Evolutionary conservation across 805 yeast genomes (phyloP), one percentile per base, ranked within the genome.

Genomic region (Metschnikowia baotianmanensis): DNA sequence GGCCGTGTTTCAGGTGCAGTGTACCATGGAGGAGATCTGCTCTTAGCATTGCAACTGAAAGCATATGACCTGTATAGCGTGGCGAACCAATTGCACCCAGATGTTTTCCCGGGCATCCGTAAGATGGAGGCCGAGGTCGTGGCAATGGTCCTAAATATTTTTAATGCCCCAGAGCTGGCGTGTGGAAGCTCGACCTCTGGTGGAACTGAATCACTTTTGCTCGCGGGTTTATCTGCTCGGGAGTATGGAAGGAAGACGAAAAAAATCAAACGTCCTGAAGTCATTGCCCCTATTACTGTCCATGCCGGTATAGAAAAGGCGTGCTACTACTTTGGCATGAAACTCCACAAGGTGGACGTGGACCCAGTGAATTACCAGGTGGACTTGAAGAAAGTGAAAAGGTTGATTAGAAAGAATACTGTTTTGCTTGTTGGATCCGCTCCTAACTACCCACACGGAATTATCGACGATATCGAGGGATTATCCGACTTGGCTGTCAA

Each of bases 281-380:
- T 93, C 45, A 73, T 91, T 46, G 91, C 95, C 5, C 98, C 99
- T 0, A 71, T 69, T 11, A 85, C 97, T 0, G 82, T 90, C 1
- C 99, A 91, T 63, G 99, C 99, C 3, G 99, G 96, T 3, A 82
- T 91, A 45, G 90, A 86, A 57, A 91, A 91, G 64, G 98, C 98
- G 3, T 82, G 95, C 27, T 81, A 78, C 57, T 91, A 91, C 66
- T 93, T 91, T 62, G 86, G 85, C 3, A 91, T 93, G 71, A 86
- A 78, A 47, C 67, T 91, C 21, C 84, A 83, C 50, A 85, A 87
- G 53, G 96, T 84, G 7, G 89, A 83, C 21, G 52, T 91, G 31
- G 90, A 83, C 54, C 79, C 83, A 1, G 62, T 57, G 13, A 78
- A 88, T 7, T 85, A 61, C 60, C 68, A 83, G 57, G 96, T 84